These are phyloP conservation scores for Plantago elongata DNA, from an alignment of 257 asterid species.

Conservation along the genomic window DNA sequence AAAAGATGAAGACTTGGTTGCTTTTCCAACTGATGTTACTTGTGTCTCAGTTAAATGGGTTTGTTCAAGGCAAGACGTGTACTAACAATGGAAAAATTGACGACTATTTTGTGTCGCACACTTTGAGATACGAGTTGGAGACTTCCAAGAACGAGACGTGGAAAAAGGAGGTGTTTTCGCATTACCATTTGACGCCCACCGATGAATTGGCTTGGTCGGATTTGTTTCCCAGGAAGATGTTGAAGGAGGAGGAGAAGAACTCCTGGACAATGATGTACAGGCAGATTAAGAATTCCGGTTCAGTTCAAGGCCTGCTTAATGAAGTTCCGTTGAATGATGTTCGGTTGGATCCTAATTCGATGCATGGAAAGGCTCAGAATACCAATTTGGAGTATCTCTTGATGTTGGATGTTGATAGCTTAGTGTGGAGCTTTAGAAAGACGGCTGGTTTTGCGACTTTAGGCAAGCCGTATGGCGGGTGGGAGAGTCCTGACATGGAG, in stretches of 20 bases:
- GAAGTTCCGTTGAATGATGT: conserved; percentile 67
- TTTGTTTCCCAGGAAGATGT: conserved; percentile 67
- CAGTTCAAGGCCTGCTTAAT: conserved; percentile 29
- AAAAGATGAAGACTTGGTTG: conserved; percentile 30
- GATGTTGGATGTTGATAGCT: conserved; percentile 71
- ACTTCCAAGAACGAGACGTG: conserved; percentile 57
- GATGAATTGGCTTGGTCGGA: conserved; percentile 72
- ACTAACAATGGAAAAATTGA: conserved; percentile 44
- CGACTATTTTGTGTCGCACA: conserved; percentile 44
- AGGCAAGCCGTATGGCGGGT: conserved; percentile 77
- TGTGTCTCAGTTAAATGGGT: conserved; percentile 22
- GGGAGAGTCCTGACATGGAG: conserved; percentile 65
- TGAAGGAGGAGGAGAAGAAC: conserved; percentile 49
- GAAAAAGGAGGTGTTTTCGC: conserved; percentile 54
- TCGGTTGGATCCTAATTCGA: conserved; percentile 56
- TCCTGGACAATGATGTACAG: conserved; percentile 56
- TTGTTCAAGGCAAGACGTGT: conserved; percentile 49
- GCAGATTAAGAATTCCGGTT: conserved; percentile 42
- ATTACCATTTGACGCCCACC: conserved; percentile 76
- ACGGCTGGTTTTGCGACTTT: conserved; percentile 68
- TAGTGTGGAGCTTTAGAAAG: conserved; percentile 81
- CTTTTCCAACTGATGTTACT: conserved; percentile 18
- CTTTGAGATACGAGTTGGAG: conserved; percentile 45
- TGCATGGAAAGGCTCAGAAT: conserved; percentile 77
- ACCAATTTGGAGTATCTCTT: conserved; percentile 80